Base-by-base conservation (phyloP, 225 moss, liverwort and hornwort species). In the Pseudisothecium myosuroides region DNA sequence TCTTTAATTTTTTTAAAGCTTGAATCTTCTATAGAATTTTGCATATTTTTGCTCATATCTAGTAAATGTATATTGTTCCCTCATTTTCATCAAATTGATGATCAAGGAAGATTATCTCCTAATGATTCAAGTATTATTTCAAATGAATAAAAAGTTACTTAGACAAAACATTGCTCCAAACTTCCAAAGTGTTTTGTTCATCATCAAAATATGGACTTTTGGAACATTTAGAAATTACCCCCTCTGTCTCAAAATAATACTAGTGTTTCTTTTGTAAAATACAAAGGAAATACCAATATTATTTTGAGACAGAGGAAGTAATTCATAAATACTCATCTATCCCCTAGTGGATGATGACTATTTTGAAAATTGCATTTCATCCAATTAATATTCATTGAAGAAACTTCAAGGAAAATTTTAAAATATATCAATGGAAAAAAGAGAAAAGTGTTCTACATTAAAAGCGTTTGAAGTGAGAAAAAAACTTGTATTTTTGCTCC, bases 171-270 rank as follows among this genome's bases (percentile, higher is more conserved):
- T 39, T 68, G n/a, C 4, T 71, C 10, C 3, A n/a, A 72, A 43
- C 6, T 43, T 2, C 5, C 15, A 28, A 43, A 29, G 17, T 45
- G 0, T 17, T 28, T 10, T 28, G 15, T 45, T 45, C 17, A 73
- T 73, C 27, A 73, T 15, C 6, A 29, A 0, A 74, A 29, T 47
- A 29, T 45, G 13, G 11, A 47, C 74, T 47, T 47, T 47, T 29
- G 2, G 2, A 74, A 11, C 18, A 47, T 11, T 47, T 3, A 47
- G 0, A 5, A 2, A 2, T 9, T 27, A 52, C 52, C 17, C 5
- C 52, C 52, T 52, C 52, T 52, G 15, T 52, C 5, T 52, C 52
- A 52, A 52, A 52, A 52, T 52, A 17, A 52, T 52, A 52, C 17
- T 10, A 5, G 15, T 52, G 5, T 52, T 52, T 52, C 17, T 6